These are phyloP conservation scores for Amanita thiersii DNA, from an alignment of 768 basidiomycete genomes.

Conservation along the genomic window DNA sequence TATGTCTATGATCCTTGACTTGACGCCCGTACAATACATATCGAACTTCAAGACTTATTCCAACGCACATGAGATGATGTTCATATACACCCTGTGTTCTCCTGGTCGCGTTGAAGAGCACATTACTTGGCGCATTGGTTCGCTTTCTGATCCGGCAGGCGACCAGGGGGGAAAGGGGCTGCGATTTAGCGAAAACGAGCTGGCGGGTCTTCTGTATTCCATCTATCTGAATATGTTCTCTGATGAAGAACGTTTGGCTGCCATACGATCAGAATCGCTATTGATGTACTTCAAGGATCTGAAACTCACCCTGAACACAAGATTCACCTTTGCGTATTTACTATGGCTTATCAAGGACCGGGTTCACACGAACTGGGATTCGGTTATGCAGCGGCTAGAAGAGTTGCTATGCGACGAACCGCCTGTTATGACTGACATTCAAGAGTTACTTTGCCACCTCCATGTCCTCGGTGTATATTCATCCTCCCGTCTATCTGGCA, in stretches of 20 bases:
- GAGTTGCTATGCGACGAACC: not conserved
- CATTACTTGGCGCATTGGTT: slow-evolving; percentile 27
- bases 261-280: too few species aligned
- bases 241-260: not conserved
- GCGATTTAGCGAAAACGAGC: not conserved
- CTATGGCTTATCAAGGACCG: not conserved
- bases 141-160: slow-evolving; percentile 16
- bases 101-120: too few species aligned
- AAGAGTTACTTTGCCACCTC: not conserved
- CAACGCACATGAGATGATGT: slow-evolving; percentile 24
- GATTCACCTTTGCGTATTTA: not conserved
- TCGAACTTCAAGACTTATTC: slow-evolving; percentile 26
- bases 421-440: not conserved
- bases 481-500: too few species aligned
- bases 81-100: too few species aligned
- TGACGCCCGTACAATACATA: slow-evolving; percentile 25
- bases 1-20: slow-evolving; percentile 24
- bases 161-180: not conserved
- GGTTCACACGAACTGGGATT: not conserved
- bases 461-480: not conserved
- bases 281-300: too few species aligned
- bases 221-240: not conserved
- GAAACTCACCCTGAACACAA: not conserved
- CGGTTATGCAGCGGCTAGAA: not conserved
- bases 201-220: not conserved